These are phyloP conservation scores for Pseudohyphozyma bogoriensis DNA, from an alignment of 768 basidiomycete genomes.

Conservation along the genomic window DNA sequence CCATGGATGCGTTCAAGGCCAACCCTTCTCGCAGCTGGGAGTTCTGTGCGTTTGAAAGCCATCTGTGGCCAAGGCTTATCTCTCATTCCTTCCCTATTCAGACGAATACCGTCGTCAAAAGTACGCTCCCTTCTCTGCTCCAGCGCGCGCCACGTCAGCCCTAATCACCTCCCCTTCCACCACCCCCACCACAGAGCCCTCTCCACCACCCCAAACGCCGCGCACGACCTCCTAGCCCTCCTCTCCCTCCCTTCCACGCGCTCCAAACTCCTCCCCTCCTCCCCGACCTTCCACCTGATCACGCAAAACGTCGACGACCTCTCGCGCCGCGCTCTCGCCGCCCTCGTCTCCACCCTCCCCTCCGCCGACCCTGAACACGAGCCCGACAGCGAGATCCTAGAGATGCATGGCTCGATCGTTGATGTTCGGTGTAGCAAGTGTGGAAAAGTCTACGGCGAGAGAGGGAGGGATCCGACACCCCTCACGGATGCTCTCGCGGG, in stretches of 20 bases:
- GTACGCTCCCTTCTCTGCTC: constrained; percentile 22
- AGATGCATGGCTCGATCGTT: constrained; percentile 54
- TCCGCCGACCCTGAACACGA: neutral
- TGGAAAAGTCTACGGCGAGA: no score
- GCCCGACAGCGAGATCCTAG: no score
- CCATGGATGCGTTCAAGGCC: constrained; percentile 18
- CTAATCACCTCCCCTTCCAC: neutral
- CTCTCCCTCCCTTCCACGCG: constrained; percentile 41
- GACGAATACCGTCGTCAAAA: constrained; percentile 45
- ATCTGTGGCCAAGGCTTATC: neutral
- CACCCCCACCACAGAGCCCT: constrained; percentile 42
- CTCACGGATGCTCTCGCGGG: neutral
- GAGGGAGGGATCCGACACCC: neutral
- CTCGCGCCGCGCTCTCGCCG: constrained; percentile 11
- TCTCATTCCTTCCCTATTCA: neutral
- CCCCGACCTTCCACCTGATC: constrained; percentile 33
- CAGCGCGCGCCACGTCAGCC: no score
- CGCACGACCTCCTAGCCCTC: constrained; percentile 47
- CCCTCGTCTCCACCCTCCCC: neutral
- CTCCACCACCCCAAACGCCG: constrained; percentile 48
- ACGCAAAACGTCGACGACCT: constrained; percentile 31
- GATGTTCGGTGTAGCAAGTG: neutral
- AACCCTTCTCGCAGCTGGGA: constrained; percentile 15
- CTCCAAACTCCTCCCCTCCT: constrained; percentile 12
- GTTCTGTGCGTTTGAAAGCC: neutral